Percentiles rank a stretch among this genome's conserved stretches.
These are phyloP conservation scores for Flammula alnicola DNA, from an alignment of 1,284 basidiomycete genomes.

Conservation along the genomic window DNA sequence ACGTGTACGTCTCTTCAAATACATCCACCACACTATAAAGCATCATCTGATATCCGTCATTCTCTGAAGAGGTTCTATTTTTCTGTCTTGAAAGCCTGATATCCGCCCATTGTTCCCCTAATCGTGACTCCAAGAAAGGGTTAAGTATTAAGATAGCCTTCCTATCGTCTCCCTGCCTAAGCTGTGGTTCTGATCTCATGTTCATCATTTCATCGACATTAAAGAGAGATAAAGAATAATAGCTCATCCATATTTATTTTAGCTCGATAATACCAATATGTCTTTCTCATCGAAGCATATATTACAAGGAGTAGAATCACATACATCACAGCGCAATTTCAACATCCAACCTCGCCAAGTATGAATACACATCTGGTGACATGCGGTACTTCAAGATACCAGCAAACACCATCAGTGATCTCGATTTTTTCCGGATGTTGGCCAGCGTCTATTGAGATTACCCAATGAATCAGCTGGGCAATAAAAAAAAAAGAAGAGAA, in stretches of 20 bases:
- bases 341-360: slow-evolving; percentile 79
- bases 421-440: slow-evolving; percentile 70
- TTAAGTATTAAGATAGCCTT: no score
- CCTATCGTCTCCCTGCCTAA: no score
- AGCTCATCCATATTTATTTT: no score
- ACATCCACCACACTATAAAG: slow-evolving; percentile 2
- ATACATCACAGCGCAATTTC: slow-evolving; percentile 75
- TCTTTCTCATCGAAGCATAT: no score
- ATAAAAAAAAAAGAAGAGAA: slow-evolving; percentile 8
- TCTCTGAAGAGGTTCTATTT: slow-evolving; percentile 6
- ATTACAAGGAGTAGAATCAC: no score
- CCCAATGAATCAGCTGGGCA: slow-evolving; percentile 13
- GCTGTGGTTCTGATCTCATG: no score
- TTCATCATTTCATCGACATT: no score
- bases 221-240: no score
- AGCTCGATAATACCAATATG: no score
- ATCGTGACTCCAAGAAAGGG: no score
- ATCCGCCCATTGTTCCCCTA: no score
- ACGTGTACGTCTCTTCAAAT: slow-evolving; percentile 26
- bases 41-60: slow-evolving; percentile 11
- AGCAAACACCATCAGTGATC: slow-evolving; percentile 87
- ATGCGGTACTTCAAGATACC: slow-evolving; percentile 88
- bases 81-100: not conserved
- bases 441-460: slow-evolving; percentile 54
- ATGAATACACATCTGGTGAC: slow-evolving; percentile 90